Evolutionary conservation across 768 basidiomycete genomes (phyloP).

Genomic region (Tephrocybe sp.): DNA sequence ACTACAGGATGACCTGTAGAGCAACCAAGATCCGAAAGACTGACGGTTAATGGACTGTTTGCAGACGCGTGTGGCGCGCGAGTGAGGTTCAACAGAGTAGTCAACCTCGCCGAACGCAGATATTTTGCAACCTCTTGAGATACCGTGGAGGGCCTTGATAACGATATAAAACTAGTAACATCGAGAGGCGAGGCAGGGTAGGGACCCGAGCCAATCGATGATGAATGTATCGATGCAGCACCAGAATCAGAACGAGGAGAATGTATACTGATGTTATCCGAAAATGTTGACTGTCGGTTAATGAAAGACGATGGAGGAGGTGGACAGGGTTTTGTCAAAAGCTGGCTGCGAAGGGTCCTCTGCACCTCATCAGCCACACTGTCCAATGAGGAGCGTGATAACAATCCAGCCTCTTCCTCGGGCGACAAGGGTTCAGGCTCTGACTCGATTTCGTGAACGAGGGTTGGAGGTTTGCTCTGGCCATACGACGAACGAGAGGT

Average conservation of each 20-base stretch:
- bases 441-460: slow-evolving; percentile 49
- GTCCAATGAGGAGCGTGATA: slow-evolving; percentile 84
- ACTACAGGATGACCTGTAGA: slow-evolving; percentile 85
- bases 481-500: slow-evolving; percentile 42
- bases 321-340: slow-evolving; percentile 31
- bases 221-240: slow-evolving; percentile 47
- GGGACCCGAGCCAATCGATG: slow-evolving; percentile 45
- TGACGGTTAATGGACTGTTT: slow-evolving; percentile 75
- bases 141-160: slow-evolving; percentile 41
- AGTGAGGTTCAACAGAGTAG: slow-evolving; percentile 75
- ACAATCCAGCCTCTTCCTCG: slow-evolving; percentile 59
- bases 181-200: slow-evolving; percentile 49
- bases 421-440: slow-evolving; percentile 46
- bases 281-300: slow-evolving; percentile 49
- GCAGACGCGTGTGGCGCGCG: slow-evolving; percentile 77
- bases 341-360: slow-evolving; percentile 64
- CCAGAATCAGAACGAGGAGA: slow-evolving; percentile 58
- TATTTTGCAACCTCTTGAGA: slow-evolving; percentile 83
- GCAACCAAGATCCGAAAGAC: slow-evolving; percentile 90
- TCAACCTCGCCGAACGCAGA: slow-evolving; percentile 82
- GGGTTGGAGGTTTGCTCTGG: slow-evolving; percentile 44
- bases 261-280: slow-evolving; percentile 53
- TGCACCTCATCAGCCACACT: slow-evolving; percentile 83
- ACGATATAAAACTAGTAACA: slow-evolving; percentile 32
- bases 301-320: slow-evolving; percentile 41